Percentiles rank a stretch among this genome's conserved stretches.
These are phyloP conservation scores for Paratrypanosoma confusum DNA, from an alignment of 208 protist species.

Conservation along the genomic window DNA sequence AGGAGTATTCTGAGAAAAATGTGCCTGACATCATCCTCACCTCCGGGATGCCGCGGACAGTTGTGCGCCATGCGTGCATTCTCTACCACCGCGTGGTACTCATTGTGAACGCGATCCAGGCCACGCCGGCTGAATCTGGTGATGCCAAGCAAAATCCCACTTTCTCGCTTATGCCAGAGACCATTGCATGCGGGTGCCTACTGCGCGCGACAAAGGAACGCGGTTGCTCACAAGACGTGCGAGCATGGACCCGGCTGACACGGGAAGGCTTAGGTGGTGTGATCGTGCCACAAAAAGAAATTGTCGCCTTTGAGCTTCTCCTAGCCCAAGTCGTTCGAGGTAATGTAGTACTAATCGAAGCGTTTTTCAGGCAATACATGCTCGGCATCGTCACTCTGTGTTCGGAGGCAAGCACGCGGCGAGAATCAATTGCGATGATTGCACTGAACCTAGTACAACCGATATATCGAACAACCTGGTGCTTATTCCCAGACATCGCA, in stretches of 20 bases:
- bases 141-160: no score
- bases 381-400: slow-evolving; percentile 21
- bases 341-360: slow-evolving; percentile 60
- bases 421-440: slow-evolving; percentile 33
- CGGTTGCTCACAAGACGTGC: slow-evolving; percentile 11
- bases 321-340: slow-evolving; percentile 43
- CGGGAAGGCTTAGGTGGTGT: slow-evolving; percentile 4
- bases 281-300: slow-evolving; percentile 30
- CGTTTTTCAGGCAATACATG: slow-evolving; percentile 46
- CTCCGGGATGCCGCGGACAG: no score
- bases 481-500: slow-evolving; percentile 55
- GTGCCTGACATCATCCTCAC: no score
- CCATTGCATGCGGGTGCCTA: slow-evolving; percentile 40
- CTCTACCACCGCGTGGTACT: no score
- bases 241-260: no score
- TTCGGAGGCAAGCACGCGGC: slow-evolving; percentile 7
- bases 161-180: no score
- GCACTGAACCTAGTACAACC: slow-evolving; percentile 34
- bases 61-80: no score
- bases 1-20: no score
- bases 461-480: slow-evolving; percentile 38
- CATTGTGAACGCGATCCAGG: no score
- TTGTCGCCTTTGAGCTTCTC: slow-evolving; percentile 52
- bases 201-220: slow-evolving; percentile 56
- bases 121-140: no score